A percentile compares a stretch with the other conserved stretches of the same genome.
Evolutionary conservation across 768 basidiomycete genomes (phyloP).

Genomic region (Boletellus ananas): DNA sequence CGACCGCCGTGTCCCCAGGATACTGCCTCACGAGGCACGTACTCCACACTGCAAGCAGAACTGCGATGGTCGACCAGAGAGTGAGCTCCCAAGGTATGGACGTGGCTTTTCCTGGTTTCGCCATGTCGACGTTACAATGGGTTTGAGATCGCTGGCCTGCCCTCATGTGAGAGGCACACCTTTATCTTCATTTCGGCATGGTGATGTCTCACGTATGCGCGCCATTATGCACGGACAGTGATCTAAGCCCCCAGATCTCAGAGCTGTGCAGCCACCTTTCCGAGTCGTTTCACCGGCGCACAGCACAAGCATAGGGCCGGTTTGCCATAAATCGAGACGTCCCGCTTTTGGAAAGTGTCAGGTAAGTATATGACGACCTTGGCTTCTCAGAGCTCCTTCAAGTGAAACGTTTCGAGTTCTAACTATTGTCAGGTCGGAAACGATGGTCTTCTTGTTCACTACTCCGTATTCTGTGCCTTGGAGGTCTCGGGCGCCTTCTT

Average conservation of each 20-base stretch:
- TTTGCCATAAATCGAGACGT: background rate
- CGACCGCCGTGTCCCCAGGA: background rate
- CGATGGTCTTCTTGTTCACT: constrained; percentile 7
- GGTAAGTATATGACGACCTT: constrained; percentile 5
- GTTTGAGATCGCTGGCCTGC: background rate
- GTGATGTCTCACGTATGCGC: background rate
- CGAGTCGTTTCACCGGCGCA: background rate
- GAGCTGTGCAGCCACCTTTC: background rate
- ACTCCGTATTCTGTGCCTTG: background rate
- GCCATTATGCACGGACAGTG: constrained; percentile 2
- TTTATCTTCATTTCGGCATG: constrained; percentile 4
- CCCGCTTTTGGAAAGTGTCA: background rate
- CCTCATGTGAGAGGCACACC: background rate
- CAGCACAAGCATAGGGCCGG: constrained; percentile 6
- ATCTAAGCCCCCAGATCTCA: background rate
- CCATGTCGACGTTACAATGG: constrained; percentile 8
- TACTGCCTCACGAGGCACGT: constrained; percentile 3
- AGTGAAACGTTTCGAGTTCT: background rate
- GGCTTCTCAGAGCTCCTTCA: background rate
- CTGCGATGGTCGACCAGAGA: constrained; percentile 19
- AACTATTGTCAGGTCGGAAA: background rate
- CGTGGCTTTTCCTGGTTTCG: constrained; percentile 4
- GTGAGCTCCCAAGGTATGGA: constrained; percentile 15
- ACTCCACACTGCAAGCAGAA: constrained; percentile 22
- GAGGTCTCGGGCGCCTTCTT: constrained; percentile 5